A percentile compares a stretch with the other conserved stretches of the same genome.
phyloP scores from a whole-genome alignment of 2,329 filamentous ascomycete species.

The Didymosphaeria variabile region DNA sequence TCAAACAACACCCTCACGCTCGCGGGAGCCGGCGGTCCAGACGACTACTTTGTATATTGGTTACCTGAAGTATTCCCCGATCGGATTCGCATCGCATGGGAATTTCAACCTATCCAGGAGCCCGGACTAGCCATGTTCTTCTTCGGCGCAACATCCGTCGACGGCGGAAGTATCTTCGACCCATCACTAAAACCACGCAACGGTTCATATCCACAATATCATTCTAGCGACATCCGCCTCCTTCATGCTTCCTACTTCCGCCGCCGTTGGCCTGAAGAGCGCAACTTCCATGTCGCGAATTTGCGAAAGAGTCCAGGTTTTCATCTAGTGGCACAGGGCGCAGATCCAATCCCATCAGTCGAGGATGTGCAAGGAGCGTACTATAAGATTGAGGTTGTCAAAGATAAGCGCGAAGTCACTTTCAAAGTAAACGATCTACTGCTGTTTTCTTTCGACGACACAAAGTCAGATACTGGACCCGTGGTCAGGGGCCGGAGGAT shows the following conservation, averaged over 20 bases:
- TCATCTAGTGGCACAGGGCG: conserved; percentile 39
- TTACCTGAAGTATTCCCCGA: conserved; percentile 44
- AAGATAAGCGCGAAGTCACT: conserved; percentile 38
- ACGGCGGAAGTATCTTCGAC: conserved; percentile 42
- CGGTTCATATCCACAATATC: conserved; percentile 37
- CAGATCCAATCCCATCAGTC: conserved; percentile 41
- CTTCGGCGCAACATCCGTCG: conserved; percentile 41
- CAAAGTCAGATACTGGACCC: conserved; percentile 37
- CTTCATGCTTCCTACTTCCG: conserved; percentile 34
- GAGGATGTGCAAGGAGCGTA: conserved; percentile 39
- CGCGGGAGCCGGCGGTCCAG: conserved; percentile 31
- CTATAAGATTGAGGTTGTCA: conserved; percentile 43
- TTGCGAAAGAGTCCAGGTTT: conserved; percentile 45
- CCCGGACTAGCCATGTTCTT: conserved; percentile 49
- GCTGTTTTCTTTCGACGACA: conserved; percentile 40
- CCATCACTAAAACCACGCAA: conserved; percentile 35
- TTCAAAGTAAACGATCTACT: conserved; percentile 41
- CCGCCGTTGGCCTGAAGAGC: conserved; percentile 36
- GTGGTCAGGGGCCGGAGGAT: conserved; percentile 37
- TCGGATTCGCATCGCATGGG: conserved; percentile 44
- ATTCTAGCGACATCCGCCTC: conserved; percentile 30
- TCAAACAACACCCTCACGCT: conserved; percentile 40
- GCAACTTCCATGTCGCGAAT: conserved; percentile 41
- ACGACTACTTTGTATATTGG: conserved; percentile 48
- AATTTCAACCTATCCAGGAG: conserved; percentile 42